Percentiles rank a stretch among this genome's conserved stretches.
Conservation (phyloP, 2,329 filamentous ascomycete species). For the Ophiocordyceps unilateralis region DNA sequence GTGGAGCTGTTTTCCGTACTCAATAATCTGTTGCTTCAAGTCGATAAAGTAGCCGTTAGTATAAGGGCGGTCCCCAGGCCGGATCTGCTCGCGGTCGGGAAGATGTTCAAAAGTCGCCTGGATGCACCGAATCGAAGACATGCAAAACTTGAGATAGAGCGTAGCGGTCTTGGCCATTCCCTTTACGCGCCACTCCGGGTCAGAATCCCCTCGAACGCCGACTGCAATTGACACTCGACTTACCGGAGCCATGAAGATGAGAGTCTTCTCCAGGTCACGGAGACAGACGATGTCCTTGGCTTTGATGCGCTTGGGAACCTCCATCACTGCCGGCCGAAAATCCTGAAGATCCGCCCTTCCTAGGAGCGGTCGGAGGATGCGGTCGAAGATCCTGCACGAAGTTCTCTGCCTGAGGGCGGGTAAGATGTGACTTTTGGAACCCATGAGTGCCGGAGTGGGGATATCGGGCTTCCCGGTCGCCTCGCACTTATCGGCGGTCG, state of each 20-base stretch:
- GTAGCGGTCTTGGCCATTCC: slow-evolving; percentile 56
- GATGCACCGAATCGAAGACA: slow-evolving; percentile 77
- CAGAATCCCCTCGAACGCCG: slow-evolving; percentile 33
- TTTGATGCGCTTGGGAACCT: slow-evolving; percentile 63
- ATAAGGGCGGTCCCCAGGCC: slow-evolving; percentile 75
- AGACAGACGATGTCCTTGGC: slow-evolving; percentile 79
- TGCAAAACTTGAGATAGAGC: slow-evolving; percentile 73
- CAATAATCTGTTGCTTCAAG: slow-evolving; percentile 79
- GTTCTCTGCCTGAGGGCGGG: slow-evolving; percentile 51
- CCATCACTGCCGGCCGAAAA: slow-evolving; percentile 64
- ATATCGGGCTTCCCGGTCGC: slow-evolving; percentile 18
- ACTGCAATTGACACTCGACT: slow-evolving; percentile 44
- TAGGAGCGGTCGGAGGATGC: slow-evolving; percentile 63
- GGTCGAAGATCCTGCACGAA: slow-evolving; percentile 61
- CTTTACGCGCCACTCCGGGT: slow-evolving; percentile 57
- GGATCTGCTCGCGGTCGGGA: slow-evolving; percentile 70
- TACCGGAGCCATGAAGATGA: slow-evolving; percentile 85
- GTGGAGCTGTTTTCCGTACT: slow-evolving; percentile 74
- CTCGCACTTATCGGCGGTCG: slow-evolving; percentile 33
- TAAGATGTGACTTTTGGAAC: slow-evolving; percentile 30
- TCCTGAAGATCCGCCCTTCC: slow-evolving; percentile 55
- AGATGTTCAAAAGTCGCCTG: slow-evolving; percentile 78
- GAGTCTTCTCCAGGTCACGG: slow-evolving; percentile 82
- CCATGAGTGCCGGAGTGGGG: slow-evolving; percentile 38
- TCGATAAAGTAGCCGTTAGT: slow-evolving; percentile 95